phyloP scores from a whole-genome alignment of 768 basidiomycete species.

The Naganishia friedmannii region DNA sequence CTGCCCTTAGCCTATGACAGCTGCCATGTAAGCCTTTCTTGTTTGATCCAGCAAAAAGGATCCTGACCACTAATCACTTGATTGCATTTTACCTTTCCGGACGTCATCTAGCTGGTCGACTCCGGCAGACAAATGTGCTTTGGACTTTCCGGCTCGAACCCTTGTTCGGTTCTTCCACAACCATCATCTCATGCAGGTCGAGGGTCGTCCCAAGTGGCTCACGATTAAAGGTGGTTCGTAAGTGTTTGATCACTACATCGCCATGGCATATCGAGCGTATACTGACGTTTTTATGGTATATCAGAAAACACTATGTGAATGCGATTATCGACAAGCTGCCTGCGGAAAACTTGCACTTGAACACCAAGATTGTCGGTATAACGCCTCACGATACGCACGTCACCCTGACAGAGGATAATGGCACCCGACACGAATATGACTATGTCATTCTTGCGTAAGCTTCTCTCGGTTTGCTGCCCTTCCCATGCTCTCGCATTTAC shows the following conservation, averaged over 20 bases:
- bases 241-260: constrained; percentile 28
- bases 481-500: background rate
- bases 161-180: constrained; percentile 72
- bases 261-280: background rate
- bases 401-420: constrained; percentile 57
- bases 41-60: no score
- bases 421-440: constrained; percentile 59
- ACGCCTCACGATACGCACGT: constrained; percentile 52
- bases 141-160: constrained; percentile 69
- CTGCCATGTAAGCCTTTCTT: constrained; percentile 56
- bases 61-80: background rate
- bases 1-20: constrained; percentile 66
- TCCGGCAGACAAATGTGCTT: constrained; percentile 65
- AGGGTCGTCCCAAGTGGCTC: constrained; percentile 68
- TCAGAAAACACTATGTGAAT: constrained; percentile 66
- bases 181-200: constrained; percentile 70
- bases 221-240: constrained; percentile 72
- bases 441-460: constrained; percentile 68
- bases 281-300: background rate
- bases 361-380: constrained; percentile 60
- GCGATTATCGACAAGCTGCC: constrained; percentile 62
- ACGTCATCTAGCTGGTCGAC: constrained; percentile 61
- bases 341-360: constrained; percentile 60
- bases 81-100: background rate
- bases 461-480: background rate